Percentiles rank a stretch among this genome's conserved stretches.
phyloP scores from a whole-genome alignment of 306 rosid species.

The Mucuna pruriens region DNA sequence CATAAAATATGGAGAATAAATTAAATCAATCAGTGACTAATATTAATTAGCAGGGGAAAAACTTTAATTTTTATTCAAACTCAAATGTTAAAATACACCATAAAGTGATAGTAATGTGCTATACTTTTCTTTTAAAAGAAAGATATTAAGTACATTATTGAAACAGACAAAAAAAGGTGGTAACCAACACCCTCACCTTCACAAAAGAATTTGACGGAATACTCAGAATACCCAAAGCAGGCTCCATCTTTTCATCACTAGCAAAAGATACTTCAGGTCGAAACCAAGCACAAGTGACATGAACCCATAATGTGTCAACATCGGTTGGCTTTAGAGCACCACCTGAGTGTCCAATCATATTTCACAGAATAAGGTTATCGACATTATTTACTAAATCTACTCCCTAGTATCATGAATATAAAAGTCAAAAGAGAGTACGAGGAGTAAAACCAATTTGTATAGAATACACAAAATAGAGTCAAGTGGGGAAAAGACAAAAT shows the following conservation, averaged over 20 bases:
- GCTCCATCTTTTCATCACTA: slow-evolving; percentile 91
- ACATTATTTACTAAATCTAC: slow-evolving; percentile 16
- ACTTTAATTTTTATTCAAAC: background rate
- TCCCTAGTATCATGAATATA: background rate
- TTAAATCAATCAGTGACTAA: background rate
- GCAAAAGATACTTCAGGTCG: slow-evolving; percentile 90
- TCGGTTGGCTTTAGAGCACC: slow-evolving; percentile 96
- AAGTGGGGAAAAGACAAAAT: background rate
- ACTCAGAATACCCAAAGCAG: slow-evolving; percentile 91
- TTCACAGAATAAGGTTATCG: slow-evolving; percentile 35
- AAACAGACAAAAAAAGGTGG: slow-evolving; percentile 9
- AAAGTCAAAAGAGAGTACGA: slow-evolving; percentile 10
- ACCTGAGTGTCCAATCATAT: slow-evolving; percentile 53
- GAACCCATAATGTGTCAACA: slow-evolving; percentile 84
- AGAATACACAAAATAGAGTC: slow-evolving; percentile 11
- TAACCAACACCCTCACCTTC: slow-evolving; percentile 56
- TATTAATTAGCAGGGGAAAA: background rate
- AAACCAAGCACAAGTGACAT: slow-evolving; percentile 96
- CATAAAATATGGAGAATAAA: slow-evolving; percentile 6
- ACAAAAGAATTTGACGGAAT: slow-evolving; percentile 89
- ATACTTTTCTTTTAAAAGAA: background rate
- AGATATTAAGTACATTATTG: slow-evolving; percentile 11
- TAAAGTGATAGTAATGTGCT: background rate
- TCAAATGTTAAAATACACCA: slow-evolving; percentile 34
- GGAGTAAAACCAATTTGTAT: slow-evolving; percentile 17